Evolutionary conservation across 441 rosid genomes (phyloP).

Genomic region (Gossypium schwendimanii): DNA sequence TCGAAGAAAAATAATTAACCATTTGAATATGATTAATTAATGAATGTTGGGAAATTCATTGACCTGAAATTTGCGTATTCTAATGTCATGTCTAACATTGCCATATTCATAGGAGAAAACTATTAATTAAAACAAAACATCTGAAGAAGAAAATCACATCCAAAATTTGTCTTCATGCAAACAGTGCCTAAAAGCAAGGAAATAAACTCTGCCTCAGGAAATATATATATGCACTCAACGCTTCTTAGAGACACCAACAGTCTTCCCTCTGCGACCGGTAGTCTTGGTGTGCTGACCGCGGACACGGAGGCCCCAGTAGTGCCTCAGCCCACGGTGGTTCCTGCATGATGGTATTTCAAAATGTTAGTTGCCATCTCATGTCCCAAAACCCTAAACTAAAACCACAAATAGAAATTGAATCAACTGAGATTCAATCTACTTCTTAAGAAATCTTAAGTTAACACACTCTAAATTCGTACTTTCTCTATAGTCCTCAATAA

Average conservation of each 20-base stretch:
- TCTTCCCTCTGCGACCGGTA: slow-evolving; percentile 83
- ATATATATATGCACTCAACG: slow-evolving; percentile 32
- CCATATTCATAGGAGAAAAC: too few relatives aligned
- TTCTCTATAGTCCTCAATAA: too few relatives aligned
- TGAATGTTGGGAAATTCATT: too few relatives aligned
- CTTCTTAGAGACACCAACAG: slow-evolving; percentile 94
- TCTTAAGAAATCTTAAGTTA: not conserved
- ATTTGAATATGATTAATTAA: too few relatives aligned
- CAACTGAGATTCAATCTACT: not conserved
- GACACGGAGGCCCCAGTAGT: slow-evolving; percentile 92
- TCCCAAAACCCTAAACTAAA: not conserved
- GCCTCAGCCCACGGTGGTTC: slow-evolving; percentile 87
- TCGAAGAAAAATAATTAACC: too few relatives aligned
- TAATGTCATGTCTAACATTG: too few relatives aligned
- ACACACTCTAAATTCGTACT: not conserved
- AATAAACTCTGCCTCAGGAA: slow-evolving; percentile 4
- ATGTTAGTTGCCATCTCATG: not conserved
- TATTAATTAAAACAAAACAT: not conserved
- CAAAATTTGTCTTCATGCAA: slow-evolving; percentile 11
- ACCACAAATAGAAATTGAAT: not conserved
- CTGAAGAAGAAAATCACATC: slow-evolving; percentile 5
- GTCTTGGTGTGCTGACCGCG: slow-evolving; percentile 95
- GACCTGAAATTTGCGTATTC: too few relatives aligned
- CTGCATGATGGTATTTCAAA: slow-evolving; percentile 23
- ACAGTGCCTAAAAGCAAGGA: not conserved